Conservation (phyloP, 2,329 filamentous ascomycete species). For the Colletotrichum melonis region DNA sequence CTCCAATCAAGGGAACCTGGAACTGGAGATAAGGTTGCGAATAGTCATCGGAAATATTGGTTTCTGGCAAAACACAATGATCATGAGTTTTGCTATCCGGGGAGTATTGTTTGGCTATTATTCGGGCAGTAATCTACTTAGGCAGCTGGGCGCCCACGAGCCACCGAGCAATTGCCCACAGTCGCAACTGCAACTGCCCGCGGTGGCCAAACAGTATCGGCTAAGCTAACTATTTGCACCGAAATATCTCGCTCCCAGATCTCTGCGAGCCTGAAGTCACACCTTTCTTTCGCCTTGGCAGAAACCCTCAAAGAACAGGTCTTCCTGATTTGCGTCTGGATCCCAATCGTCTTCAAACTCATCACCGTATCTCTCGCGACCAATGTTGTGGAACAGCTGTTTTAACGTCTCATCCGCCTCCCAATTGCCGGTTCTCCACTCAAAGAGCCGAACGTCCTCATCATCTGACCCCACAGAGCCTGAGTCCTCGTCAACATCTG, state of each 20-base stretch:
- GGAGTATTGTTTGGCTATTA: no score
- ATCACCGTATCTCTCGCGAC: neutral
- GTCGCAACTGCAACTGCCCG: no score
- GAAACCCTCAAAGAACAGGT: conserved; percentile 11
- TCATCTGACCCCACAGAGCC: neutral
- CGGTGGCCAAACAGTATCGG: no score
- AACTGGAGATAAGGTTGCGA: neutral
- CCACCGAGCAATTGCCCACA: no score
- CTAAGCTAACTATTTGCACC: neutral
- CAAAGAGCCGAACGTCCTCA: neutral
- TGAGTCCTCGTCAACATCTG: neutral
- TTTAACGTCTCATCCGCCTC: neutral
- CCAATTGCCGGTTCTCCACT: neutral
- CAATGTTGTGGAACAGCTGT: conserved; percentile 5
- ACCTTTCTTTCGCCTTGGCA: neutral
- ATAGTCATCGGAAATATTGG: neutral
- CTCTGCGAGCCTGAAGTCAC: neutral
- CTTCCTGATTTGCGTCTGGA: conserved; percentile 6
- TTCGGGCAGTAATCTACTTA: no score
- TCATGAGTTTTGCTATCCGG: neutral
- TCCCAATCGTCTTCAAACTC: neutral
- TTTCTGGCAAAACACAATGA: neutral
- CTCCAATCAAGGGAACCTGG: conserved; percentile 13
- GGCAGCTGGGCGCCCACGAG: no score
- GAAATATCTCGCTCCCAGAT: no score